Percentiles rank a stretch among this genome's conserved stretches.
These are phyloP conservation scores for Colletotrichum graminicola DNA, from an alignment of 2,329 filamentous ascomycete genomes.

Conservation along the genomic window DNA sequence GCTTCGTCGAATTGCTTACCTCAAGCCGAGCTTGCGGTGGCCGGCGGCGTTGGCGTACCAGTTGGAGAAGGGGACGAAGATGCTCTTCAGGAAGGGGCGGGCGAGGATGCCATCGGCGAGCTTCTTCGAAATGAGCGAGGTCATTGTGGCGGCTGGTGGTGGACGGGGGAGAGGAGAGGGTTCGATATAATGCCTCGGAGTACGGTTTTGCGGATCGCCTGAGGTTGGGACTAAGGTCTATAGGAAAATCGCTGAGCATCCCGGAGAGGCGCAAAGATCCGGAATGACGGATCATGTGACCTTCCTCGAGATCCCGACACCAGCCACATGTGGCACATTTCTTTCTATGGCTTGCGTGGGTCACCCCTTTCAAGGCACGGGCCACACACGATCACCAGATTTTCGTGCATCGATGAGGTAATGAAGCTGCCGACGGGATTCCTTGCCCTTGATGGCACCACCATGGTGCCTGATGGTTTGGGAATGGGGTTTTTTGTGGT, in stretches of 20 bases:
- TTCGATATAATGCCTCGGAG: conserved; percentile 42
- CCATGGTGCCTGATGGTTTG: conserved; percentile 23
- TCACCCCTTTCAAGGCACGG: conserved; percentile 6
- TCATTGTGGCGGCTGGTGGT: conserved; percentile 66
- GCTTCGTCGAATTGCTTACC: conserved; percentile 67
- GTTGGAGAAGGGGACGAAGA: conserved; percentile 83
- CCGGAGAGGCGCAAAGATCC: conserved; percentile 41
- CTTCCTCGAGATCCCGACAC: conserved; percentile 24
- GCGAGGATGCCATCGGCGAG: conserved; percentile 65
- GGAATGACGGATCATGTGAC: conserved; percentile 40
- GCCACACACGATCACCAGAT: background rate
- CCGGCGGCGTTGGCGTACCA: conserved; percentile 93
- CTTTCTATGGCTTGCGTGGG: background rate
- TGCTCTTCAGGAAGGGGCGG: conserved; percentile 86
- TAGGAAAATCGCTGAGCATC: conserved; percentile 40
- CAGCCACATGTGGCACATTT: conserved; percentile 12
- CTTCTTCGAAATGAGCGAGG: conserved; percentile 60
- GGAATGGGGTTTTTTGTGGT: conserved; percentile 22
- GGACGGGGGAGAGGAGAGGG: conserved; percentile 41
- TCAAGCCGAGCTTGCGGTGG: conserved; percentile 92
- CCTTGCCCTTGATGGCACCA: conserved; percentile 27
- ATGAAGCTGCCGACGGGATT: conserved; percentile 22
- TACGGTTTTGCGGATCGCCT: conserved; percentile 40
- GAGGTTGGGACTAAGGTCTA: conserved; percentile 31
- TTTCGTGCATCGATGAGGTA: conserved; percentile 32